Percentiles rank a stretch among this genome's conserved stretches.
These are phyloP conservation scores for Fusarium nodosum DNA, from an alignment of 2,329 filamentous ascomycete genomes.

Conservation along the genomic window DNA sequence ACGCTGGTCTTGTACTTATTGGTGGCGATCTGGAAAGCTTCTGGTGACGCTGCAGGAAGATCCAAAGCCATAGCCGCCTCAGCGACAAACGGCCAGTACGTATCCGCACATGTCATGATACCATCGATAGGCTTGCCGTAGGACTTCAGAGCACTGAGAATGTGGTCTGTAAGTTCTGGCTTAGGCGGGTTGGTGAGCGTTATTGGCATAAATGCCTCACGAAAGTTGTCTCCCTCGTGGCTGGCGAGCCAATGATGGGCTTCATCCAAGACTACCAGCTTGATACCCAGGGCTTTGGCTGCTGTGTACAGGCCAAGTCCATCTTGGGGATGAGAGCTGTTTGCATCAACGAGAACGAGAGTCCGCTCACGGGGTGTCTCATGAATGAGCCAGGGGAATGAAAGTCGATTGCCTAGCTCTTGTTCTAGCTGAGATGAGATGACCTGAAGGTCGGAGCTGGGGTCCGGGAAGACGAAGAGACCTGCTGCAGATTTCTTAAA, in stretches of 20 bases:
- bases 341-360: constrained; percentile 16
- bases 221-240: neutral
- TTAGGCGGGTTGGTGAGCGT: constrained; percentile 1
- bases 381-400: constrained; percentile 14
- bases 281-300: constrained; percentile 10
- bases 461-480: neutral
- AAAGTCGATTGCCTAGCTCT: constrained; percentile 15
- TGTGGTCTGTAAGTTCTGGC: neutral
- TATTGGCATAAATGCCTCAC: constrained; percentile 4
- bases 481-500: constrained; percentile 1
- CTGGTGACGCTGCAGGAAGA: constrained; percentile 13
- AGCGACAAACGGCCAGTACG: constrained; percentile 22
- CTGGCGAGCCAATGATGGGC: constrained; percentile 7
- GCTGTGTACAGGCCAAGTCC: constrained; percentile 14
- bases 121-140: constrained; percentile 11
- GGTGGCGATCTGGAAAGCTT: constrained; percentile 10
- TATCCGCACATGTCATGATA: constrained; percentile 15
- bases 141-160: neutral
- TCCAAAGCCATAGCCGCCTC: constrained; percentile 12
- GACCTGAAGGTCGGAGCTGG: neutral
- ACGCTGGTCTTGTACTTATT: constrained; percentile 19
- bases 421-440: constrained; percentile 11
- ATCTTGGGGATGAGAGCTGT: constrained; percentile 19
- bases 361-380: constrained; percentile 3
- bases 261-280: constrained; percentile 16